Conservation (phyloP, 129 eudicot species). For the Arctium lappa region DNA sequence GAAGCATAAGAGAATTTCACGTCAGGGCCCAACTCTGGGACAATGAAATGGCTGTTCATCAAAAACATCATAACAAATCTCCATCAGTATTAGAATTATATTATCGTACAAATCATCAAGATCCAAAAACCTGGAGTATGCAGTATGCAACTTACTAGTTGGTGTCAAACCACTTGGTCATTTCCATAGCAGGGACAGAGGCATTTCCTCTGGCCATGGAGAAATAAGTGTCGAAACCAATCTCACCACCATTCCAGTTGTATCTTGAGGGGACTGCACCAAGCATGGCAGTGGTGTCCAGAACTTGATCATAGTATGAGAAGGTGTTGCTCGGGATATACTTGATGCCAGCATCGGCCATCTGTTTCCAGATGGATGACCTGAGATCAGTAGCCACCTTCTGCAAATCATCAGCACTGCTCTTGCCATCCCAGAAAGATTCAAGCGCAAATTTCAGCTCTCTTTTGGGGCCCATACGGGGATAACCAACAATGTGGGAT, state of each 20-base stretch:
- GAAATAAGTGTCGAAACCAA: constrained; percentile 64
- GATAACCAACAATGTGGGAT: constrained; percentile 56
- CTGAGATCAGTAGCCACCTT: constrained; percentile 49
- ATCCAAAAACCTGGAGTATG: not conserved
- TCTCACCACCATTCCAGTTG: constrained; percentile 76
- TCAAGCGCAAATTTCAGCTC: constrained; percentile 35
- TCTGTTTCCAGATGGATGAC: constrained; percentile 73
- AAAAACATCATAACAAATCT: not conserved
- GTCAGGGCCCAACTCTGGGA: constrained; percentile 82
- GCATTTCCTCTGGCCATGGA: constrained; percentile 93
- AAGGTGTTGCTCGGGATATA: constrained; percentile 66
- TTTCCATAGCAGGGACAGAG: constrained; percentile 83
- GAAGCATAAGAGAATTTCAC: constrained; percentile 68
- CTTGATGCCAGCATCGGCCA: constrained; percentile 56
- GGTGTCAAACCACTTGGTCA: constrained; percentile 95
- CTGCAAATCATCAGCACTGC: constrained; percentile 46
- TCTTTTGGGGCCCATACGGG: constrained; percentile 41
- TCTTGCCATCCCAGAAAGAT: constrained; percentile 65
- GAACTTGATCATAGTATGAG: constrained; percentile 56
- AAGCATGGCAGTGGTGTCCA: constrained; percentile 60
- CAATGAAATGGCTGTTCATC: constrained; percentile 73
- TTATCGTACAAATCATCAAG: not conserved
- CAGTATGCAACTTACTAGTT: constrained; percentile 65
- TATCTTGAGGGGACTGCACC: constrained; percentile 71
- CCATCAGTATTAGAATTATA: not conserved